These are phyloP conservation scores for Alternaria sp. DNA, from an alignment of 2,329 filamentous ascomycete genomes.

Conservation along the genomic window DNA sequence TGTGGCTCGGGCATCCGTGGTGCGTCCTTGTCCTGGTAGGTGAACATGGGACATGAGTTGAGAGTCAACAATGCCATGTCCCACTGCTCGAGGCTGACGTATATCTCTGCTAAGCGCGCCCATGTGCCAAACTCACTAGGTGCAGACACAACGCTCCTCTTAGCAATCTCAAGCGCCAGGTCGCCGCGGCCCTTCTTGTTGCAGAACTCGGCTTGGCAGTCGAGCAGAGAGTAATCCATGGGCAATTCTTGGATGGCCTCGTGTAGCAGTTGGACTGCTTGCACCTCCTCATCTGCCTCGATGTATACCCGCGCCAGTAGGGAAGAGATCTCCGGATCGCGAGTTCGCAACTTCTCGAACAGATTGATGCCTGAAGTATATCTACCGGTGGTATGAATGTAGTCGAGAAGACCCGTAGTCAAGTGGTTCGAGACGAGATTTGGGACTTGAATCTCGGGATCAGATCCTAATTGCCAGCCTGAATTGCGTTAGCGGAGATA, in stretches of 20 bases:
- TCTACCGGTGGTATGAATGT: constrained; percentile 92
- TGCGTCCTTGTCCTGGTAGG: constrained; percentile 97
- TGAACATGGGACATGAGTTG: constrained; percentile 99
- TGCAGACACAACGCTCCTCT: constrained; percentile 91
- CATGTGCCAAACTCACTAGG: constrained; percentile 97
- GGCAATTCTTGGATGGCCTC: constrained; percentile 88
- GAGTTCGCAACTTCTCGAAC: constrained; percentile 90
- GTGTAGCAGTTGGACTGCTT: constrained; percentile 85
- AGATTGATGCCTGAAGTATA: constrained; percentile 96
- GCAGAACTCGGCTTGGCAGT: constrained; percentile 91
- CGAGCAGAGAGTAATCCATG: constrained; percentile 97
- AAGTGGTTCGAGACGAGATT: constrained; percentile 97
- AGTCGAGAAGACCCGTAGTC: constrained; percentile 89
- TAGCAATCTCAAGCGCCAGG: constrained; percentile 90
- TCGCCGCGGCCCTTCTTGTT: constrained; percentile 85
- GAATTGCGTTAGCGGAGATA: constrained; percentile 7
- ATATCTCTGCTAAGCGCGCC: constrained; percentile 91
- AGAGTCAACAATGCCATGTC: constrained; percentile 92
- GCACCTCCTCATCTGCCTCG: constrained; percentile 96
- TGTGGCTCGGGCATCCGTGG: constrained; percentile 93
- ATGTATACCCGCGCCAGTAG: constrained; percentile 89
- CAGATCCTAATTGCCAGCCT: constrained; percentile 93
- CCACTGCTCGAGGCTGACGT: constrained; percentile 94
- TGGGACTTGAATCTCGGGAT: constrained; percentile 95
- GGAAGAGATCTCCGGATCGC: constrained; percentile 93